Base-by-base conservation (phyloP, 1,284 basidiomycete species). In the Naganishia sp. region DNA sequence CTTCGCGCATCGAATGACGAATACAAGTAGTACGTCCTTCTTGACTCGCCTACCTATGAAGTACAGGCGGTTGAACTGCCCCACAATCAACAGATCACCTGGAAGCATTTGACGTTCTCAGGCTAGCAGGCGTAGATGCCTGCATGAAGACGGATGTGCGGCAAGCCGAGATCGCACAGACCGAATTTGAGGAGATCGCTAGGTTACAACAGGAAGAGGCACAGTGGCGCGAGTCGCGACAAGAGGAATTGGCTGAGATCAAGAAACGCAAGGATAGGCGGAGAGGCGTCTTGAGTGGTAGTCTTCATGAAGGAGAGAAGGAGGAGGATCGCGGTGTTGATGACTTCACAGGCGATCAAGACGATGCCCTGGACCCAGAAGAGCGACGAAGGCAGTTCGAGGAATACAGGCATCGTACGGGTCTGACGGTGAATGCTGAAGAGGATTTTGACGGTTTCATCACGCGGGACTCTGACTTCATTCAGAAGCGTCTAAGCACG, bases 1-100 rank as follows among this genome's bases (percentile, higher is more conserved):
- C 9, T 80, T 79, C 66, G 77, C 78, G 2, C 79, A 80, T 63
- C 73, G 79, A 23, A 81, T 81, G 79, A 77, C 75, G 9, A 77
- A 70, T 46, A 75, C 72, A 10, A 73, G 73, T 25, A 72, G 76
- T 77, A 42, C 69, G 75, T 71, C 15, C 1, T 11, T 4, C 18
- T 7, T 25, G 28, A 28, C 32, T 6, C 32, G 35, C 7, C 35
- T 13, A 28, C 65, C 25, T 39, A 10, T 28, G 7, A 39, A 9
- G 35, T 42, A n/a, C 39, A 35, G 28, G 39, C 7, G 28, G 39
- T 42, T 11, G 21, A 35, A 1, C 57, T 43, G 18, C 58, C 28
- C 35, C n/a, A 6, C 49, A 4, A 9, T 1, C 35, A 2, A 25
- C 67, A 74, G 78, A 80, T 68, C 79, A 80, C 63, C 75, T 78